Base-by-base conservation (phyloP, 2,329 filamentous ascomycete genomes). In the Xylaria hypoxylon region DNA sequence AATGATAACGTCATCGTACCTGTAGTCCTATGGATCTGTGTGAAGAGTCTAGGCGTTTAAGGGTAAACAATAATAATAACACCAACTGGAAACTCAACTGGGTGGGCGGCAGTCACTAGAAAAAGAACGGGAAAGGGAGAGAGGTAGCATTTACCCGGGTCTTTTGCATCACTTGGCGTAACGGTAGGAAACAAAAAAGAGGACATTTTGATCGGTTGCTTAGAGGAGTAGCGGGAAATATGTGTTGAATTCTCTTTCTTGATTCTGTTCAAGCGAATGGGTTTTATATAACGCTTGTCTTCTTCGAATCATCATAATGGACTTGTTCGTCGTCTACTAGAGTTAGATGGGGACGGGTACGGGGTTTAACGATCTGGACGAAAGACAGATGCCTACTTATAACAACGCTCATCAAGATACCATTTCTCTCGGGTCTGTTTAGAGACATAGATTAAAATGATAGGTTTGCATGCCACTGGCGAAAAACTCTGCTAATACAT, bases 1-100 rank as follows among this genome's bases (percentile, higher is more conserved):
- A 99, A 99, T 79, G 96, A 99, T 84, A 99, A 99, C 83, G 96
- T 99, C 19, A 90, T 98, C 70, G 95, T 98, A 70, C 96, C 96
- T 3, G 89, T 99, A 64, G 89, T 97, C 57, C 81, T 99, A 67
- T 99, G 96, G 96, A 87, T 94, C 66, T 89, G 97, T 74, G 94
- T 97, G 44, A 92, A 95, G 79, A 93, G 92, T 22, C 79, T 95
- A 67, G 86, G 86, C 62, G 76, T 90, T 70, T 90, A 80, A 35
- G 50, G 44, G 5, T n/a, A 4, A 62, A 40, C n/a, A n/a, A n/a
- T n/a, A n/a, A n/a, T n/a, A n/a, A n/a, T n/a, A n/a, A 45, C 19
- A 38, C 33, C 24, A 40, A 42, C 51, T 26, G 40, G 19, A 31
- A 35, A 44, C 19, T 24, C 10, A 40, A 56, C 44, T 45, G 17